Percentiles rank a stretch among this genome's conserved stretches.
These are phyloP conservation scores for Parastagonospora avenae DNA, from an alignment of 2,329 filamentous ascomycete genomes.

Conservation along the genomic window DNA sequence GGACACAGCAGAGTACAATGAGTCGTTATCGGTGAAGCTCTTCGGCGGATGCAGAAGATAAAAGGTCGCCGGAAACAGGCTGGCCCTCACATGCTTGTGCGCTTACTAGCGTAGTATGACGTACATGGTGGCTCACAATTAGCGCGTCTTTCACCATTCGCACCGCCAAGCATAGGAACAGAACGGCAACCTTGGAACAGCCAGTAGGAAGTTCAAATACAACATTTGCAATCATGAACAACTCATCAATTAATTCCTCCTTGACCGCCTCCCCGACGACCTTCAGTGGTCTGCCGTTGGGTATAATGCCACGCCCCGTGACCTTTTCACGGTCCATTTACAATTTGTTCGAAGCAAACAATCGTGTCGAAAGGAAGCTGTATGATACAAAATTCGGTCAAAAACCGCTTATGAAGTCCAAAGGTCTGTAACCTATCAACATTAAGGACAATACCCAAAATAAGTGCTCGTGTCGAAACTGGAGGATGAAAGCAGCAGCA, in stretches of 20 bases:
- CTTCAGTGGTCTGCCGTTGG: slow-evolving; percentile 5
- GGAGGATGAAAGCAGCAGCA: no score
- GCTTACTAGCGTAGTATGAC: slow-evolving; percentile 15
- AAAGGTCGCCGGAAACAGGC: slow-evolving; percentile 30
- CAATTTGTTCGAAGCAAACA: slow-evolving; percentile 2
- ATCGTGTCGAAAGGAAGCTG: slow-evolving; percentile 9
- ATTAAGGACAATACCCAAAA: background rate
- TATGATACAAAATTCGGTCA: slow-evolving; percentile 18
- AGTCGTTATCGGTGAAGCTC: slow-evolving; percentile 2
- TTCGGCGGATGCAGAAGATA: slow-evolving; percentile 10
- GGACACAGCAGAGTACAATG: background rate
- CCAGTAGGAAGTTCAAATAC: background rate
- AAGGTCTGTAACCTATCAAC: no score
- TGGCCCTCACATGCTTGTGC: slow-evolving; percentile 26
- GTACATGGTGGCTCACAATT: no score
- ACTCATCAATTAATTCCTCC: background rate
- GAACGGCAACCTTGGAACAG: slow-evolving; percentile 20
- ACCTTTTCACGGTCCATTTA: slow-evolving; percentile 4
- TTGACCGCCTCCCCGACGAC: slow-evolving; percentile 6
- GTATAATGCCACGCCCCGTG: slow-evolving; percentile 25
- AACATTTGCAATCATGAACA: no score
- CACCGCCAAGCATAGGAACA: slow-evolving; percentile 15
- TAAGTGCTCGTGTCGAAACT: background rate
- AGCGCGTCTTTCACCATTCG: background rate
- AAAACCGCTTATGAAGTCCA: background rate